These are phyloP conservation scores for Platanthera guangdongensis DNA, from an alignment of 106 monocot species.

Conservation along the genomic window DNA sequence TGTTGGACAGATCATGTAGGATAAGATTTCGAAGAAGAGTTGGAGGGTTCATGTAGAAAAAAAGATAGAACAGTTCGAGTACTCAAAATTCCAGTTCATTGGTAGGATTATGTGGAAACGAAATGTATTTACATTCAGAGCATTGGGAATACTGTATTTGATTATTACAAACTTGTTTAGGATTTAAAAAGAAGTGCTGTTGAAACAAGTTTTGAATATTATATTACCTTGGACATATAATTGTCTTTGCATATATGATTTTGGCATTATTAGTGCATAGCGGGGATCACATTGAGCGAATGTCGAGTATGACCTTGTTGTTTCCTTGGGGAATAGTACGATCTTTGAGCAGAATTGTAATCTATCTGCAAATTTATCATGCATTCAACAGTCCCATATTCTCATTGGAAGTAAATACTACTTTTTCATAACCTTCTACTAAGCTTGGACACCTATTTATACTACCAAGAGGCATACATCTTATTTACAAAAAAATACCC, in stretches of 20 bases:
- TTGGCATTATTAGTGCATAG: not conserved
- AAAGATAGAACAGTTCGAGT: not conserved
- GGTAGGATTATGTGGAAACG: not conserved
- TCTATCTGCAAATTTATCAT: too few relatives aligned
- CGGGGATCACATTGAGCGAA: not conserved
- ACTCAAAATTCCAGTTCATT: not conserved
- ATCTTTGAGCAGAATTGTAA: not conserved
- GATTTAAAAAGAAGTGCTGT: not conserved
- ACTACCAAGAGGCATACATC: too few relatives aligned
- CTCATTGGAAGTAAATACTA: too few relatives aligned
- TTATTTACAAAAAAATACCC: too few relatives aligned
- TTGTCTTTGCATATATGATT: not conserved
- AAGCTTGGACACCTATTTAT: too few relatives aligned
- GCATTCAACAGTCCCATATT: too few relatives aligned
- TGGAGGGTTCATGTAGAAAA: not conserved
- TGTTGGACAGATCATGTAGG: not conserved
- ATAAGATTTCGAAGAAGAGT: not conserved
- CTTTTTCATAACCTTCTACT: too few relatives aligned
- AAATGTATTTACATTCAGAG: not conserved
- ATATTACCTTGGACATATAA: not conserved
- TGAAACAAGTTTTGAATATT: not conserved
- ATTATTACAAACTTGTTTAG: not conserved
- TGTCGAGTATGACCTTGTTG: not conserved
- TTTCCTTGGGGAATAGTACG: not conserved
- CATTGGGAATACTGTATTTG: not conserved